A percentile compares a stretch with the other conserved stretches of the same genome.
phyloP scores from a whole-genome alignment of 2,329 filamentous ascomycete genomes.

The Aspergillus arachidicola region DNA sequence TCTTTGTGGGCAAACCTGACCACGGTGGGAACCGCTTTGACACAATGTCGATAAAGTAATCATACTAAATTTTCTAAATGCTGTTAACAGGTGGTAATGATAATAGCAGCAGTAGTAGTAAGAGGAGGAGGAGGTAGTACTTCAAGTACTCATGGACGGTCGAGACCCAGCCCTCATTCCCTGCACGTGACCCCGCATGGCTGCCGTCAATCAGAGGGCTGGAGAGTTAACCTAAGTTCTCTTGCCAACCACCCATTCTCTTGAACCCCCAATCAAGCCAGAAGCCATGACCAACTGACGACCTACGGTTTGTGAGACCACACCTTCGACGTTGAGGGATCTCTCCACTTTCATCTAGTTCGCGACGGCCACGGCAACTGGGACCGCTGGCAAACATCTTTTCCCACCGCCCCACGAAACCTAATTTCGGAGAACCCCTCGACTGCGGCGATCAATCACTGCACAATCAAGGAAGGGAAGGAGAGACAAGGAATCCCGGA shows the following conservation, averaged over 20 bases:
- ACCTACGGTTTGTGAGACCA: constrained; percentile 6
- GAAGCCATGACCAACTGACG: constrained; percentile 6
- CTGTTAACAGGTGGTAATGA: background rate
- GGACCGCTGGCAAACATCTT: constrained; percentile 10
- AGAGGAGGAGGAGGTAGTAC: too few species aligned
- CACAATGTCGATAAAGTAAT: background rate
- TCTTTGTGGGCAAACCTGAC: background rate
- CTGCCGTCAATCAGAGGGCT: background rate
- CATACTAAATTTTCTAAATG: background rate
- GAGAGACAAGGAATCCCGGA: constrained; percentile 10
- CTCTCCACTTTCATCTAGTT: background rate
- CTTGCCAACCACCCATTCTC: constrained; percentile 1
- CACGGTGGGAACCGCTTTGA: background rate
- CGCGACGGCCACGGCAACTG: constrained; percentile 1
- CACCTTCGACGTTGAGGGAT: background rate
- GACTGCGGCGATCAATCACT: constrained; percentile 25
- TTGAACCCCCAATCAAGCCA: background rate
- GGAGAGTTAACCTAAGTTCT: background rate
- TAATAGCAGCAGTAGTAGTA: too few species aligned
- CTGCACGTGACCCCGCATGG: constrained; percentile 12
- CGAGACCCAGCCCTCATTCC: background rate
- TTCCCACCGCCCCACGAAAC: constrained; percentile 30
- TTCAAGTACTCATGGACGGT: background rate
- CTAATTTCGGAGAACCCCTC: constrained; percentile 28
- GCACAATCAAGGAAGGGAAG: constrained; percentile 12